Percentiles rank a stretch among this genome's conserved stretches.
Evolutionary conservation across 129 eudicot species (phyloP).

Genomic region (Rutidosis leptorrhynchoides): DNA sequence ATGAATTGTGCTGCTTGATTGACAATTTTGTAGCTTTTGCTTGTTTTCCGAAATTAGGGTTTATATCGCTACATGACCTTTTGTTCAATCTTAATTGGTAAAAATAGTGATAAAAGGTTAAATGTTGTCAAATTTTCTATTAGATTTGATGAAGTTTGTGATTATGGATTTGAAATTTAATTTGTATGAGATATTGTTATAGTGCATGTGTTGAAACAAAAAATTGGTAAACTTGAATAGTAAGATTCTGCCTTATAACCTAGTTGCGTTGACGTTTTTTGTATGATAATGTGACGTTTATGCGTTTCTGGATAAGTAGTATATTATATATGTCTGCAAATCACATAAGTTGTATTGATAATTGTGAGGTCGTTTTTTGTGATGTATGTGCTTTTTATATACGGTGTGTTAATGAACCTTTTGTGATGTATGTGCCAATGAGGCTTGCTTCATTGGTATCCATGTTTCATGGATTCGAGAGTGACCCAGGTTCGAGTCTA

Average conservation of each 20-base stretch:
- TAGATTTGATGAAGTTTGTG: not conserved
- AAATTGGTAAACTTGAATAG: too few relatives aligned
- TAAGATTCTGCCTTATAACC: too few relatives aligned
- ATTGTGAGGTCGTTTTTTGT: not conserved
- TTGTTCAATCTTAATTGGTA: not conserved
- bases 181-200: not conserved
- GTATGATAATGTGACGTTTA: not conserved
- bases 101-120: not conserved
- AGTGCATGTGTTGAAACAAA: not conserved
- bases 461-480: too few relatives aligned
- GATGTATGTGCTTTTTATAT: not conserved
- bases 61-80: slow-evolving; percentile 1
- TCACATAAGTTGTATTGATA: not conserved
- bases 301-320: slow-evolving; percentile 9
- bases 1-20: not conserved
- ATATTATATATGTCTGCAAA: not conserved
- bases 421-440: too few relatives aligned
- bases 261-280: not conserved
- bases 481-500: too few relatives aligned
- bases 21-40: not conserved
- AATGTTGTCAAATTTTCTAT: not conserved
- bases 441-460: too few relatives aligned
- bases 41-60: not conserved
- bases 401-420: not conserved
- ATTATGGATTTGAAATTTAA: not conserved